These are phyloP conservation scores for Aegilops tauschii DNA, from an alignment of 176 grass and related monocot genomes.

Conservation along the genomic window DNA sequence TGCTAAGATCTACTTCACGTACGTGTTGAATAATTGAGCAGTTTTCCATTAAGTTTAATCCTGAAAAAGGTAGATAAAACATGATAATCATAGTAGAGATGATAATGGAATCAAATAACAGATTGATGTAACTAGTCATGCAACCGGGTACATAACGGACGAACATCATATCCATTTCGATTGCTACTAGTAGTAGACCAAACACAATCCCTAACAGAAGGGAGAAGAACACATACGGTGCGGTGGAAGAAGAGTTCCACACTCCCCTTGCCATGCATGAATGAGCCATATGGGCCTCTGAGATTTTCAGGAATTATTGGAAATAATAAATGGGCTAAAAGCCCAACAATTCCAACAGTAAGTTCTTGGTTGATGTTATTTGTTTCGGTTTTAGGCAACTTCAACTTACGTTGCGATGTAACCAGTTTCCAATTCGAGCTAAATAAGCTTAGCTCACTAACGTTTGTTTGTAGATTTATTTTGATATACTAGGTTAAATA, in stretches of 20 bases:
- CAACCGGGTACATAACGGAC: not conserved
- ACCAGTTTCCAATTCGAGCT: not conserved
- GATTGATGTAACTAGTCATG: not conserved
- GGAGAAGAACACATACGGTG: not conserved
- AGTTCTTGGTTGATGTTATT: constrained; percentile 30
- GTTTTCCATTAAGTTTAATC: not conserved
- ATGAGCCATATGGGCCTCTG: not conserved
- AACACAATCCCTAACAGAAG: not conserved
- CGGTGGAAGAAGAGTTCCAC: not conserved
- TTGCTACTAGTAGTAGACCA: not conserved
- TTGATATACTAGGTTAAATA: constrained; percentile 14
- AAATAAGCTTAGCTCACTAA: not conserved
- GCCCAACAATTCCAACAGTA: not conserved
- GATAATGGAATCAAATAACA: not conserved
- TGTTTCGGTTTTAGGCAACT: not conserved
- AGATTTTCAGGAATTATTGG: not conserved
- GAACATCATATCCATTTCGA: not conserved
- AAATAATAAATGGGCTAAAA: not conserved
- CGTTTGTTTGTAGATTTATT: not conserved
- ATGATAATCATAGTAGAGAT: not conserved
- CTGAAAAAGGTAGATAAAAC: not conserved
- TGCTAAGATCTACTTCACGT: constrained; percentile 96
- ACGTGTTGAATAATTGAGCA: not conserved
- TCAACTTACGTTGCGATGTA: not conserved
- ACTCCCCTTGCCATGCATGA: not conserved